Evolutionary conservation across 768 basidiomycete species (phyloP).

Genomic region (Coprinopsis strossmayeri): DNA sequence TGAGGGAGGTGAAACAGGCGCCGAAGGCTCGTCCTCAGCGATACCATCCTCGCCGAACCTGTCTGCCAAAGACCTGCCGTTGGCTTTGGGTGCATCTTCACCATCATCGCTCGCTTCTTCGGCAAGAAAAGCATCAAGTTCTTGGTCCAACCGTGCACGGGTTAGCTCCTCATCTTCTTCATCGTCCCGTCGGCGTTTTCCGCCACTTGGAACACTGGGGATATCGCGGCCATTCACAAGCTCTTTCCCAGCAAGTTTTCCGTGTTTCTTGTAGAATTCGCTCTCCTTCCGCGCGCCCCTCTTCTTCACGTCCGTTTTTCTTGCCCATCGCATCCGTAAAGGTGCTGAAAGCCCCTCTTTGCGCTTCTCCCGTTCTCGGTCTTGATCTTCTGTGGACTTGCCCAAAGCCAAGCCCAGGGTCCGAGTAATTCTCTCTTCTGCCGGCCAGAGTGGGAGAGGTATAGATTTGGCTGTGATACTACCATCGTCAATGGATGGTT

Average conservation of each 20-base stretch:
- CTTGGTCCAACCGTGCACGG: constrained; percentile 50
- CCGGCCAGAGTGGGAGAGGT: constrained; percentile 71
- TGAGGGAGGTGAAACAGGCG: constrained; percentile 45
- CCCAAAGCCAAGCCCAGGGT: constrained; percentile 54
- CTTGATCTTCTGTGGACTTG: neutral
- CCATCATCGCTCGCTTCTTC: constrained; percentile 27
- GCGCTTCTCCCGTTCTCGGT: neutral
- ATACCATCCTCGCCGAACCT: neutral
- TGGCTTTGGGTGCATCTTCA: too few species aligned
- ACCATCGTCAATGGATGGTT: constrained; percentile 31
- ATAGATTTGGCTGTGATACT: constrained; percentile 61
- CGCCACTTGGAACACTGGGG: constrained; percentile 11
- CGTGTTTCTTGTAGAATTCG: constrained; percentile 75
- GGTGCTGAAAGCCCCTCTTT: constrained; percentile 54
- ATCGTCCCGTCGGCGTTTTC: constrained; percentile 17
- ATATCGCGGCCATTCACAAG: constrained; percentile 30
- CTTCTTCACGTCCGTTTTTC: constrained; percentile 66
- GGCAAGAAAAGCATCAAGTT: constrained; percentile 64
- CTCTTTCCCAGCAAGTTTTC: constrained; percentile 57
- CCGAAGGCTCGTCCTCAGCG: constrained; percentile 7
- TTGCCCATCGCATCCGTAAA: constrained; percentile 75
- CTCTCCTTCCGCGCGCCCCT: constrained; percentile 67
- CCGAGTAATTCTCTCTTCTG: constrained; percentile 68
- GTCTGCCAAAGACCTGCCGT: constrained; percentile 9
- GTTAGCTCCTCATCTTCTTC: constrained; percentile 27